These are phyloP conservation scores for Nakazawaea laoshanensis DNA, from an alignment of 805 yeast genomes.

Conservation along the genomic window DNA sequence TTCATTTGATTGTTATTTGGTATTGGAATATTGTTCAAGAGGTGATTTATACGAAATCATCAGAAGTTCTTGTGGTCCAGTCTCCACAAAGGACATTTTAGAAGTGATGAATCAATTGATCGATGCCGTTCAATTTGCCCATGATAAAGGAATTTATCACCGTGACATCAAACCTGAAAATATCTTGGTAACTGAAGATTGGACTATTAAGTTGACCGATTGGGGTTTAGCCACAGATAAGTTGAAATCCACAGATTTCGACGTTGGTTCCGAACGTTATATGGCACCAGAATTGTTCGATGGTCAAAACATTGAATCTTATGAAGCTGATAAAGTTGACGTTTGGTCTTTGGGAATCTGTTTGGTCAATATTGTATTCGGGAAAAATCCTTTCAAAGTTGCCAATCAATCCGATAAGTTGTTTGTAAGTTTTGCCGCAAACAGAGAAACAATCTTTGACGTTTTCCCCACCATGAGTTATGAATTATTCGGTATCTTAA, in stretches of 20 bases:
- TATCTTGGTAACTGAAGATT: slow-evolving; percentile 42
- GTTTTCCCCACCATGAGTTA: slow-evolving; percentile 83
- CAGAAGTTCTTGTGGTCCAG: slow-evolving; percentile 54
- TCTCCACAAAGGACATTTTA: slow-evolving; percentile 43
- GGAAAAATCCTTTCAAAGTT: slow-evolving; percentile 76
- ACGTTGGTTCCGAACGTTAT: slow-evolving; percentile 83
- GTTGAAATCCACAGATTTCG: slow-evolving; percentile 59
- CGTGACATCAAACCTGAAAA: slow-evolving; percentile 54
- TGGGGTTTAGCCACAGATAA: slow-evolving; percentile 52
- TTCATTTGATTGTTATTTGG: slow-evolving; percentile 41
- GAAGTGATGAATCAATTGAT: slow-evolving; percentile 45
- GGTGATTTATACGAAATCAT: slow-evolving; percentile 85
- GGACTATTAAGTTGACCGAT: slow-evolving; percentile 50
- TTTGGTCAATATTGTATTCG: slow-evolving; percentile 76
- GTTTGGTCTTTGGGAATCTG: slow-evolving; percentile 88
- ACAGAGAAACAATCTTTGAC: slow-evolving; percentile 85
- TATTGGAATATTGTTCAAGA: slow-evolving; percentile 75
- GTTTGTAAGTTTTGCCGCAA: slow-evolving; percentile 77
- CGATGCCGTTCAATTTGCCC: slow-evolving; percentile 43
- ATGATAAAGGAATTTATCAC: slow-evolving; percentile 38
- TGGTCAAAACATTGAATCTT: slow-evolving; percentile 37
- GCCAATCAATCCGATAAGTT: slow-evolving; percentile 77
- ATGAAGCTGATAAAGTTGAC: slow-evolving; percentile 77
- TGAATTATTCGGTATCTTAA: slow-evolving; percentile 78
- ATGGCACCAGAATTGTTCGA: slow-evolving; percentile 95